Evolutionary conservation across 192 early-diverging fungal genomes (phyloP).

Genomic region (Backusella sp.): DNA sequence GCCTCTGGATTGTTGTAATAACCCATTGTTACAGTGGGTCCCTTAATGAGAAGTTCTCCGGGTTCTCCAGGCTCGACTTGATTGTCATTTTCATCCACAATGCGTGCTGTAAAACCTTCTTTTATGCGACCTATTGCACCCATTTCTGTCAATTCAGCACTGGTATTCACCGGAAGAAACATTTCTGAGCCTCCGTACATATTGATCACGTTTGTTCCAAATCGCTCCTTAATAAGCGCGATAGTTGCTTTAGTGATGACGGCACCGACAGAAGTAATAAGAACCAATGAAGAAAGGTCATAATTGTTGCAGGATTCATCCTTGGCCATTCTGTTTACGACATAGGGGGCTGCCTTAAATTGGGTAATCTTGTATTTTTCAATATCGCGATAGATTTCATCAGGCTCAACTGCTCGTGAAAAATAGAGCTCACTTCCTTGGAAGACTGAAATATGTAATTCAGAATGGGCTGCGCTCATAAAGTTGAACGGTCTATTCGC

Average conservation of each 20-base stretch:
- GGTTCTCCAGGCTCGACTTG: constrained; percentile 33
- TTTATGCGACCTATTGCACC: constrained; percentile 40
- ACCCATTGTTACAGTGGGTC: background rate
- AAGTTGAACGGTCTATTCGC: background rate
- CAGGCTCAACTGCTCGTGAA: background rate
- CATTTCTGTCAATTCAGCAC: background rate
- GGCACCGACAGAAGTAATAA: background rate
- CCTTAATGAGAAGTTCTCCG: background rate
- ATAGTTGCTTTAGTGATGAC: background rate
- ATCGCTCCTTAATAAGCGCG: background rate
- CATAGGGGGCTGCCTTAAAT: background rate
- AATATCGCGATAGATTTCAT: constrained; percentile 6
- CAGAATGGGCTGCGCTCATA: background rate
- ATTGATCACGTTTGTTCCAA: background rate
- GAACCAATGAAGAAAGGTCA: background rate
- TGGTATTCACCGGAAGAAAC: background rate
- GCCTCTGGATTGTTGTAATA: background rate
- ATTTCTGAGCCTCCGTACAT: background rate
- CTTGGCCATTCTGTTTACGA: background rate
- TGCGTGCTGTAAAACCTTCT: constrained; percentile 34
- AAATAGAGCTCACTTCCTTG: constrained; percentile 9
- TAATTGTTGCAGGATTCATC: background rate
- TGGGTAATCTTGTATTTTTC: background rate
- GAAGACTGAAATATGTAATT: background rate
- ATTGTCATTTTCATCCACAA: constrained; percentile 44